phyloP scores from a whole-genome alignment of 1,284 basidiomycete genomes.

The Fistulinella cinereoalba region DNA sequence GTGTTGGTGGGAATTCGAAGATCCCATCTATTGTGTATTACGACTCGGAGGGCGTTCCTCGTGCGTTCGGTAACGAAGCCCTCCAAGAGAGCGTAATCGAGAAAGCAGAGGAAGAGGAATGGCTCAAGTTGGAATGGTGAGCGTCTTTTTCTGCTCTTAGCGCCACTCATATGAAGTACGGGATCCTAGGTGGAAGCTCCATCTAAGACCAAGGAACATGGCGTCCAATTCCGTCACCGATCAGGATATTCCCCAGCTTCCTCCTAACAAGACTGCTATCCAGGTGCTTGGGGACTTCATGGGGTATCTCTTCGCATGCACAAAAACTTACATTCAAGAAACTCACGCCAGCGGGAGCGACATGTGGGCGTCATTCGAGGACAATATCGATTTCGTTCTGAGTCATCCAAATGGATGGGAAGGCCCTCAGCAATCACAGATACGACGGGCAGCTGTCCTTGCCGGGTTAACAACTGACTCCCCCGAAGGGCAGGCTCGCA shows the following conservation, averaged over 20 bases:
- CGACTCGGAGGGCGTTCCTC: slow-evolving; percentile 41
- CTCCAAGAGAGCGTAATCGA: slow-evolving; percentile 41
- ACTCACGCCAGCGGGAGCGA: slow-evolving; percentile 35
- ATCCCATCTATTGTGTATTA: slow-evolving; percentile 57
- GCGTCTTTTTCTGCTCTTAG: neutral
- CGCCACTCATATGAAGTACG: no score
- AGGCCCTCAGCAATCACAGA: slow-evolving; percentile 37
- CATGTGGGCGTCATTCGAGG: slow-evolving; percentile 36
- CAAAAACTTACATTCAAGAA: slow-evolving; percentile 38
- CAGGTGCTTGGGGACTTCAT: slow-evolving; percentile 50
- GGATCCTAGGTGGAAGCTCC: slow-evolving; percentile 36
- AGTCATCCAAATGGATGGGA: slow-evolving; percentile 47
- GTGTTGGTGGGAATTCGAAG: slow-evolving; percentile 51
- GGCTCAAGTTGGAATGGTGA: slow-evolving; percentile 46
- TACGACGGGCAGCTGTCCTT: slow-evolving; percentile 37
- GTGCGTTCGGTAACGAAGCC: slow-evolving; percentile 51
- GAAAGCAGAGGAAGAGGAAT: slow-evolving; percentile 45
- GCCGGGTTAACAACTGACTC: slow-evolving; percentile 38
- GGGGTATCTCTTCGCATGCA: slow-evolving; percentile 39
- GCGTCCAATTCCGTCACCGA: slow-evolving; percentile 19
- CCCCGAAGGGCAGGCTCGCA: slow-evolving; percentile 35
- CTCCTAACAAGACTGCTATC: slow-evolving; percentile 38
- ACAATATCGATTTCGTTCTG: slow-evolving; percentile 34
- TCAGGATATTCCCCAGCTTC: slow-evolving; percentile 39
- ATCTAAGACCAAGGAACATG: slow-evolving; percentile 31